phyloP scores from a whole-genome alignment of 164 flowering plant species.

The Nymphaea colorata region DNA sequence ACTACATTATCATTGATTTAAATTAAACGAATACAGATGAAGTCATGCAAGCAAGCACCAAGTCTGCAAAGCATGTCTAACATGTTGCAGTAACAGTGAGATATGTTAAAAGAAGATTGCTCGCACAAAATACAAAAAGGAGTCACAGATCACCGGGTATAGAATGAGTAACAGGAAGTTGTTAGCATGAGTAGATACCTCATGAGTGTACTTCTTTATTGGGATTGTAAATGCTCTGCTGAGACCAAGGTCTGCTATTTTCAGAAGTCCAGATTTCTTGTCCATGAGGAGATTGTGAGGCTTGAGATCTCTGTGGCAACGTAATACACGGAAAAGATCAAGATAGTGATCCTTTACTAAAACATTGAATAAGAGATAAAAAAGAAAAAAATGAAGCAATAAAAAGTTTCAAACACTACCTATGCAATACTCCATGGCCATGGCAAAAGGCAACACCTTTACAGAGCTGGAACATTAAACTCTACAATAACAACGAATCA shows the following conservation, averaged over 20 bases:
- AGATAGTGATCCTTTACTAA: not conserved
- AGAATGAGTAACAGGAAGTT: not conserved
- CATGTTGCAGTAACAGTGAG: no score
- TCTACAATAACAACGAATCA: slow-evolving; percentile 17
- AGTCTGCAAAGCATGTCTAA: no score
- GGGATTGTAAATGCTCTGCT: slow-evolving; percentile 80
- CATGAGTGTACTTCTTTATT: slow-evolving; percentile 87
- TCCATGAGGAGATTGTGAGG: slow-evolving; percentile 97
- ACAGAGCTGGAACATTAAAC: slow-evolving; percentile 90
- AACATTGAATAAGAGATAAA: not conserved
- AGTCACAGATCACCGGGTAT: not conserved
- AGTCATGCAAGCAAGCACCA: not conserved
- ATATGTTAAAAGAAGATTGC: no score
- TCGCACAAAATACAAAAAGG: not conserved
- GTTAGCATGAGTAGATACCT: slow-evolving; percentile 25
- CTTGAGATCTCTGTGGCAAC: slow-evolving; percentile 69
- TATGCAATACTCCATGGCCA: slow-evolving; percentile 82
- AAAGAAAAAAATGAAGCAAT: not conserved
- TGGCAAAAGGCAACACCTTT: slow-evolving; percentile 92
- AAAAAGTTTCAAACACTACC: slow-evolving; percentile 20
- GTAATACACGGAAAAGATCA: not conserved
- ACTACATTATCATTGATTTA: not conserved
- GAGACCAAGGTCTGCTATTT: slow-evolving; percentile 91
- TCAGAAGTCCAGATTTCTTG: slow-evolving; percentile 57
- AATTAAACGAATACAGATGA: not conserved